phyloP scores from a whole-genome alignment of 441 rosid species.

The Euphorbia schlechtendalii region DNA sequence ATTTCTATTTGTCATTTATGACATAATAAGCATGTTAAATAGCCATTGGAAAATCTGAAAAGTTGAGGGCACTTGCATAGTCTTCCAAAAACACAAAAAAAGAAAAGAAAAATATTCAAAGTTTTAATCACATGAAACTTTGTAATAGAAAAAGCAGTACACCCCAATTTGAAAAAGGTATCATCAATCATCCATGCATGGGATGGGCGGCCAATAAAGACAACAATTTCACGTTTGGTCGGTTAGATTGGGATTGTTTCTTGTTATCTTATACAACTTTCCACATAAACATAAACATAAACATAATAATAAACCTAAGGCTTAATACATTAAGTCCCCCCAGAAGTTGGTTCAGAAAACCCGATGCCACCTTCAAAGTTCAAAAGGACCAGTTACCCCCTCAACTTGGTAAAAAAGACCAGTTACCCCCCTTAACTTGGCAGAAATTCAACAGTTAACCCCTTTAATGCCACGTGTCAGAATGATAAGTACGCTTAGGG shows the following conservation, averaged over 20 bases:
- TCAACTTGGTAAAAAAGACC: too few relatives aligned
- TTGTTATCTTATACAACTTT: slow-evolving; percentile 12
- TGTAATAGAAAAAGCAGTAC: neutral
- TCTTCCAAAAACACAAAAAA: neutral
- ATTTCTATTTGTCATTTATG: too few relatives aligned
- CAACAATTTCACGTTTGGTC: slow-evolving; percentile 25
- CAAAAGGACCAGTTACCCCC: too few relatives aligned
- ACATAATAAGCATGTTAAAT: too few relatives aligned
- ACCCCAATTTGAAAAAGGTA: neutral
- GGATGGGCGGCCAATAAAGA: slow-evolving; percentile 32
- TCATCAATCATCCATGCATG: slow-evolving; percentile 16
- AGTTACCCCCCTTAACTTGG: too few relatives aligned
- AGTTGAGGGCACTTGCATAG: neutral
- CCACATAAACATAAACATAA: neutral
- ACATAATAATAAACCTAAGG: neutral
- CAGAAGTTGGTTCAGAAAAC: too few relatives aligned
- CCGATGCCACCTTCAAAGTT: too few relatives aligned
- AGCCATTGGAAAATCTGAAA: too few relatives aligned
- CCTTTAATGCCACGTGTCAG: too few relatives aligned
- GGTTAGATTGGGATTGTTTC: slow-evolving; percentile 27
- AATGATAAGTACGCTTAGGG: too few relatives aligned
- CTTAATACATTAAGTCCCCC: too few relatives aligned
- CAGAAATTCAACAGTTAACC: too few relatives aligned
- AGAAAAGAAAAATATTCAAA: neutral
- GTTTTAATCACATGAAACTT: neutral